Evolutionary conservation across 2,329 filamentous ascomycete species (phyloP), one percentile per base, ranked within the genome.

Genomic region (Cyclaneusma minus): DNA sequence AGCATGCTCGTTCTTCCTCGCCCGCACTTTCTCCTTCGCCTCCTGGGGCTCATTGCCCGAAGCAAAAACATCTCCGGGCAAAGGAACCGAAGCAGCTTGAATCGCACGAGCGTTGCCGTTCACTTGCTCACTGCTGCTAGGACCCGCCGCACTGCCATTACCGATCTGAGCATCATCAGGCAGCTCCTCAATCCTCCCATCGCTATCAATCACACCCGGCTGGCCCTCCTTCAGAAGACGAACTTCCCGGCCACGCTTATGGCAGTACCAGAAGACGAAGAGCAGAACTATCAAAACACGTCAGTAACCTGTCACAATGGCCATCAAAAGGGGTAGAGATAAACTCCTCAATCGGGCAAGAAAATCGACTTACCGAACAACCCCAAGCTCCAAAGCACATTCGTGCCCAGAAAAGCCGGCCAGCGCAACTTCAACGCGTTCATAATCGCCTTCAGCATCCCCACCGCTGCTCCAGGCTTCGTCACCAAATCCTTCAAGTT

Each of bases 221-320:
- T 24, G 21, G 3, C 31, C 33, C 30, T 47, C 44, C 10, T 33
- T 37, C 19, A 40, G 40, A 7, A 95, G 66, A 26, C 89, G 69
- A 5, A 73, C 74, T 55, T 98, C 87, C 22, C 72, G 72, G 20
- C 89, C 89, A 28, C 89, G 79, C 58, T 95, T 95, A 54, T 95
- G 78, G 55, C 85, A 95, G 55, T 95, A 98, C 85, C 87, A 98
- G 42, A 95, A 74, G 22, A 92, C 82, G 47, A 93, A 89, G 30
- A 98, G 66, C 10, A 95, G 64, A 29, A 95, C 81, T 34, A 22
- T 14, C 16, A 12, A 24, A 22, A 22, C 9, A 24, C 42, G 11
- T 42, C 36, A n/a, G n/a, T n/a, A n/a, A n/a, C n/a, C n/a, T n/a
- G n/a, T n/a, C n/a, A n/a, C 24, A 23, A 16, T 12, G 15, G 11